phyloP scores from a whole-genome alignment of 129 eudicot genomes.

The Daucus carota region DH1_v3.0 NC_030385.2:33202501-33203000 shows the following conservation, averaged over 20 bases:
- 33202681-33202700: no score
- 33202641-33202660: no score
- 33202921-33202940: not conserved
- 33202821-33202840: not conserved
- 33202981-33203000: constrained; percentile 11
- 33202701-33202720: no score
- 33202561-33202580: no score
- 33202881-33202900: not conserved
- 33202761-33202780: not conserved
- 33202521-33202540: no score
- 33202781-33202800: not conserved
- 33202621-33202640: no score
- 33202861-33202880: not conserved
- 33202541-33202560: no score
- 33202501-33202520: no score
- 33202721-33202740: not conserved
- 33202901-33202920: not conserved
- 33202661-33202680: no score
- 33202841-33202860: not conserved
- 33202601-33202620: no score
- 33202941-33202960: constrained; percentile 1
- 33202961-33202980: not conserved
- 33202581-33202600: no score
- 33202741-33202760: not conserved
- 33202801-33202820: not conserved